A percentile compares a stretch with the other conserved stretches of the same genome.
phyloP scores from a whole-genome alignment of 306 rosid genomes.

The Corylus americana region DNA sequence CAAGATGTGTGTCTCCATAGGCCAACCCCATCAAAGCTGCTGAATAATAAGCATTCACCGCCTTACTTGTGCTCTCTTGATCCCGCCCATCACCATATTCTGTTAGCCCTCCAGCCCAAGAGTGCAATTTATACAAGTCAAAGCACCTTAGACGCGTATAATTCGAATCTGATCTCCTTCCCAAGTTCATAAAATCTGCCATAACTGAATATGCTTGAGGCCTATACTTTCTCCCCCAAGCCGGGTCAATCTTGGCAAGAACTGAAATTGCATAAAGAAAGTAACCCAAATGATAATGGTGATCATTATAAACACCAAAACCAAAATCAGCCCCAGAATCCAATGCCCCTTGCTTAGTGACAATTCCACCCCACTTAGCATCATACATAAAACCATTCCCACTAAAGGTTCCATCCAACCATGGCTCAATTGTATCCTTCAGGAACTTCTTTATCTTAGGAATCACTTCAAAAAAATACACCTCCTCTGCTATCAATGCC shows the following conservation, averaged over 20 bases:
- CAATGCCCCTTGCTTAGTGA: slow-evolving; percentile 26
- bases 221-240: slow-evolving; percentile 73
- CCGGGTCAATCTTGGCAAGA: slow-evolving; percentile 71
- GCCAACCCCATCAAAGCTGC: slow-evolving; percentile 81
- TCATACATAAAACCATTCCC: slow-evolving; percentile 80
- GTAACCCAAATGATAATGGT: too few relatives aligned
- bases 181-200: slow-evolving; percentile 66
- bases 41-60: slow-evolving; percentile 75
- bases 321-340: too few relatives aligned
- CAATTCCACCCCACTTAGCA: slow-evolving; percentile 76
- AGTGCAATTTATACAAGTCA: slow-evolving; percentile 67
- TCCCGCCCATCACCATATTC: slow-evolving; percentile 84
- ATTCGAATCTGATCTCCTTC: slow-evolving; percentile 31
- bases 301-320: too few relatives aligned
- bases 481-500: slow-evolving; percentile 88
- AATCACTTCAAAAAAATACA: slow-evolving; percentile 52
- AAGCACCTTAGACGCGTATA: slow-evolving; percentile 78
- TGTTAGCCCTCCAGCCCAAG: slow-evolving; percentile 91
- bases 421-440: slow-evolving; percentile 72
- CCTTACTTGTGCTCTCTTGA: slow-evolving; percentile 89
- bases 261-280: slow-evolving; percentile 32
- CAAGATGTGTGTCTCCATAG: slow-evolving; percentile 62
- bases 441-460: slow-evolving; percentile 50
- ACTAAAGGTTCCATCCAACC: slow-evolving; percentile 73
- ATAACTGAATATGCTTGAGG: slow-evolving; percentile 65